Evolutionary conservation across 345 rosid genomes (phyloP), one percentile per base, ranked within the genome.

Genomic region (Euphorbia tirucalli): DNA sequence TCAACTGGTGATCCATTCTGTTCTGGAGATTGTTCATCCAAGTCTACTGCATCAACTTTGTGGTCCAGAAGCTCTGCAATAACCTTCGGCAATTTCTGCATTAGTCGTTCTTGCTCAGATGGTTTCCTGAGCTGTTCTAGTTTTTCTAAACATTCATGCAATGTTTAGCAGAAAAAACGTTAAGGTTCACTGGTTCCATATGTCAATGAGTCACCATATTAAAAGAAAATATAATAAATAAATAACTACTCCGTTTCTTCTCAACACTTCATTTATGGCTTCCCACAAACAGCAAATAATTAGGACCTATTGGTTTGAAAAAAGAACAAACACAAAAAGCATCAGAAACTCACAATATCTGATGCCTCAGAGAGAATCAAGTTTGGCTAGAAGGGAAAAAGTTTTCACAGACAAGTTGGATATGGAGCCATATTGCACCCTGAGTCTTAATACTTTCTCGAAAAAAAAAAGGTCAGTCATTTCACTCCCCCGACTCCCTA

Each of bases 61-160:
- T 7, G 11, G 72, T 49, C 22, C 3, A 69, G n/a, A 55, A 43
- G 35, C 72, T 69, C 65, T 19, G 69, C 58, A 39, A 55, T 64
- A 24, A 75, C 74, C 65, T 54, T 63, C 7, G 74, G 74, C 11
- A 24, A 18, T 63, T 70, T 54, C 35, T 63, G 54, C 32, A 75
- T 28, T 16, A 69, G 30, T 54, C 78, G 64, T 46, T 75, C 74
- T 41, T 75, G 78, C 65, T 75, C 78, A n/a, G 59, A n/a, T 7
- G 78, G 78, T 46, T 70, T 75, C 78, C 61, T 70, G n/a, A 75
- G 78, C 65, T 52, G 65, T 43, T 75, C 74, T 56, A 55, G 59
- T 44, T 64, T 57, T 21, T 69, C 70, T 32, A 75, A 62, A 50
- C 69, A 70, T 65, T 69, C 78, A 43, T 43, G 35, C 74, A 75